Conservation (phyloP, 2,329 filamentous ascomycete species). For the Knoxdaviesia proteae region DNA sequence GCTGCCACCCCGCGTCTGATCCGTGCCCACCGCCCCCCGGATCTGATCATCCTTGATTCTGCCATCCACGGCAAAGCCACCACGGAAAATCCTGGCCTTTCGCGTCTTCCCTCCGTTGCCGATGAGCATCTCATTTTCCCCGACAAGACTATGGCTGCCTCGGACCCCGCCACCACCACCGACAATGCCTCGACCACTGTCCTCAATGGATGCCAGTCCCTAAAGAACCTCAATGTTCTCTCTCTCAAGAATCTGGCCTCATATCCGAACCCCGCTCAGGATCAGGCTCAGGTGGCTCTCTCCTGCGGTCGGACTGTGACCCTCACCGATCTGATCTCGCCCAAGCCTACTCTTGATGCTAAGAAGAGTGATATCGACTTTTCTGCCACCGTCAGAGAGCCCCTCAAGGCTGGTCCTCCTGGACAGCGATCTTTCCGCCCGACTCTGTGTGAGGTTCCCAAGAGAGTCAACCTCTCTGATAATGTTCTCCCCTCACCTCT, state of each 20-base stretch:
- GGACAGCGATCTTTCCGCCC: not conserved
- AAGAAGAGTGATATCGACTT: too few relatives aligned
- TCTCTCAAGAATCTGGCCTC: conserved; percentile 31
- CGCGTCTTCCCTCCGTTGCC: not conserved
- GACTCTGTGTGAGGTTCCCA: too few relatives aligned
- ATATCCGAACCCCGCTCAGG: conserved; percentile 32
- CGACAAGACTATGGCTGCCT: not conserved
- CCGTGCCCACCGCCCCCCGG: not conserved
- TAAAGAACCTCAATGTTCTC: conserved; percentile 15
- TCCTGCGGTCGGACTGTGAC: too few relatives aligned
- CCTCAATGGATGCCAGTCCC: not conserved
- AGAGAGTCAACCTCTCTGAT: too few relatives aligned
- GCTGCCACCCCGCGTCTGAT: conserved; percentile 19
- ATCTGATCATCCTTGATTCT: conserved; percentile 1
- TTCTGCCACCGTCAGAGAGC: conserved; percentile 1
- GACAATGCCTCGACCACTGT: too few relatives aligned
- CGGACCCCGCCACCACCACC: not conserved
- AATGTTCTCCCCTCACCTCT: too few relatives aligned
- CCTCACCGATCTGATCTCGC: not conserved
- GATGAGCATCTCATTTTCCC: not conserved
- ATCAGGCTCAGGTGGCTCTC: conserved; percentile 16
- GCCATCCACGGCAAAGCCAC: not conserved
- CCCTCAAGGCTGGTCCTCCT: conserved; percentile 2
- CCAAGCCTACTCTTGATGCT: not conserved
- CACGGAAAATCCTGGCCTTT: not conserved